Base-by-base conservation (phyloP, 2,329 filamentous ascomycete genomes). In the Reticulascus tulasneorum region DNA sequence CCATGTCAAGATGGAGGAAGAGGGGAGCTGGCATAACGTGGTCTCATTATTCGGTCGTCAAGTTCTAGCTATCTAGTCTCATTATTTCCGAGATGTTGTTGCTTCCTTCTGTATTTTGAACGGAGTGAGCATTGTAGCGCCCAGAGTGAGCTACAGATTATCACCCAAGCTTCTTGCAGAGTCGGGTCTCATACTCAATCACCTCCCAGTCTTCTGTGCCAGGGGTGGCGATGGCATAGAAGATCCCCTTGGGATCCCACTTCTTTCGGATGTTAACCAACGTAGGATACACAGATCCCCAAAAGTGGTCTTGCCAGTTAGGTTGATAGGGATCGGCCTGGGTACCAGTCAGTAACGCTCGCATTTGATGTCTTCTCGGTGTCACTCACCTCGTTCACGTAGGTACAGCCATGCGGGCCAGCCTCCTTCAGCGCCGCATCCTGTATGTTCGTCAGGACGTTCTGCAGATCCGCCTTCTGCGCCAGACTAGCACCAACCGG, bases 131-230 rank as follows among this genome's bases (percentile, higher is more conserved):
- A n/a, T n/a, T n/a, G n/a, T n/a, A n/a, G n/a, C n/a, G n/a, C n/a
- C n/a, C n/a, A n/a, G n/a, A n/a, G n/a, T n/a, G n/a, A n/a, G n/a
- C n/a, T n/a, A n/a, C n/a, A n/a, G n/a, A n/a, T n/a, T n/a, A n/a
- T n/a, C n/a, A n/a, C n/a, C n/a, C n/a, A 2, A 30, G 25, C 19
- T 16, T 31, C 37, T 50, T 52, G 46, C 69, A 72, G 32, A 73
- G 51, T 15, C 64, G 59, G 5, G 53, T 58, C 7, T 62, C 66
- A 25, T 56, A 45, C 31, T 58, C 58, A 4, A 58, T 59, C 18
- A 67, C 56, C 23, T 47, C 49, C 68, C 68, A 72, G 4, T 53
- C 51, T 27, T 72, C 67, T 29, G 62, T 68, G 0, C 68, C 68
- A 6, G 71, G 64, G 2, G 58, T 66, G 1, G 59, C 60, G 4